A percentile compares a stretch with the other conserved stretches of the same genome.
Conservation (phyloP, 1,139 yeast species). For the Debaryomycetaceae sp. region DNA sequence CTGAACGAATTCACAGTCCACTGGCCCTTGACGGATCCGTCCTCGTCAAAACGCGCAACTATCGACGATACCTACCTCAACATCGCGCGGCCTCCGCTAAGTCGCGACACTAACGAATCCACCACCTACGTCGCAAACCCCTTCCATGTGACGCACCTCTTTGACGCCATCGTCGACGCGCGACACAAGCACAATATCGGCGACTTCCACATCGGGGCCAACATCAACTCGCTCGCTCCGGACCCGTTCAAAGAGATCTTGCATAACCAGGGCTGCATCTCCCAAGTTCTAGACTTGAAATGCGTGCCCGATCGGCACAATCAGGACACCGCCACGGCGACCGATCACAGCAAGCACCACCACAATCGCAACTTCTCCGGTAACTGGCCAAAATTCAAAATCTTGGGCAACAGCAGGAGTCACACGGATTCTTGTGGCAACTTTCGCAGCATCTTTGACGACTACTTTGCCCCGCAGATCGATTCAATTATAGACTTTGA, state of each 20-base stretch:
- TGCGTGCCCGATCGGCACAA: neutral
- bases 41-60: conserved; percentile 12
- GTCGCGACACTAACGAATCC: conserved; percentile 20
- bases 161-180: conserved; percentile 15
- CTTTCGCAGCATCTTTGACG: conserved; percentile 2
- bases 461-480: conserved; percentile 3
- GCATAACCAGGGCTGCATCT: conserved; percentile 44
- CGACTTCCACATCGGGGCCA: conserved; percentile 44
- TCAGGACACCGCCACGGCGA: neutral
- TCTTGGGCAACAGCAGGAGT: conserved; percentile 25
- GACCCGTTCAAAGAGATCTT: conserved; percentile 44
- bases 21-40: conserved; percentile 26
- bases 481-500: conserved; percentile 16
- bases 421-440: conserved; percentile 2
- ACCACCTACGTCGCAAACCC: conserved; percentile 35
- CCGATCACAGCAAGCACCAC: neutral
- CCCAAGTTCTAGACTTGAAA: conserved; percentile 9
- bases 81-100: conserved; percentile 28
- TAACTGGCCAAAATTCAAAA: conserved; percentile 5
- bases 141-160: conserved; percentile 25
- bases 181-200: conserved; percentile 32
- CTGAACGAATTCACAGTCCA: conserved; percentile 6
- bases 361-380: neutral
- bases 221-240: conserved; percentile 39
- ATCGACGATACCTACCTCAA: conserved; percentile 22